These are phyloP conservation scores for Aspergillus egyptiacus DNA, from an alignment of 495 filamentous ascomycete species.

Conservation along the genomic window DNA sequence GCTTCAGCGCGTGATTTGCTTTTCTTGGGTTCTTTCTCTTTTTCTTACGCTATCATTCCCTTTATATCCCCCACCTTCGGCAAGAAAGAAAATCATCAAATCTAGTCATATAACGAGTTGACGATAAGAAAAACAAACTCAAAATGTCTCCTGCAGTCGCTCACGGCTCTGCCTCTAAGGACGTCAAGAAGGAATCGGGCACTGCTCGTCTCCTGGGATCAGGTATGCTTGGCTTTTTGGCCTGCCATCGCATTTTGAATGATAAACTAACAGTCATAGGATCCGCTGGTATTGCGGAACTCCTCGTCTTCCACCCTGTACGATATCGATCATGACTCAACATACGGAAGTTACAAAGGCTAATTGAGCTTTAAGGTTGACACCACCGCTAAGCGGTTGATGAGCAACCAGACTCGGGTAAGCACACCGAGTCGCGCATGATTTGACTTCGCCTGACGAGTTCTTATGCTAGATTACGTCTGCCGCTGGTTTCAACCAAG, in stretches of 20 bases:
- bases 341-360: constrained; percentile 1
- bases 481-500: constrained; percentile 62
- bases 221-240: constrained; percentile 49
- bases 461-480: constrained; percentile 49
- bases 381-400: constrained; percentile 96
- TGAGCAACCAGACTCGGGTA: constrained; percentile 90
- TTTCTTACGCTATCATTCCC: constrained; percentile 1
- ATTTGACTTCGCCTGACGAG: not conserved
- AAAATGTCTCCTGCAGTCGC: constrained; percentile 49
- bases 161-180: constrained; percentile 51
- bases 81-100: constrained; percentile 12
- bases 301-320: constrained; percentile 95
- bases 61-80: constrained; percentile 1
- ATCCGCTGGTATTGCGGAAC: constrained; percentile 89
- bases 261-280: constrained; percentile 47
- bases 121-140: constrained; percentile 6
- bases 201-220: constrained; percentile 83
- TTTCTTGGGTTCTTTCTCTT: constrained; percentile 6
- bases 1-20: not conserved
- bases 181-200: constrained; percentile 82
- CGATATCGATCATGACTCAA: constrained; percentile 18
- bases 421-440: constrained; percentile 11
- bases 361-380: constrained; percentile 63
- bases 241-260: not conserved
- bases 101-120: constrained; percentile 7